Evolutionary conservation across 1,284 basidiomycete species (phyloP), one percentile per base, ranked within the genome.

Genomic region (Moesziomyces sp.): DNA sequence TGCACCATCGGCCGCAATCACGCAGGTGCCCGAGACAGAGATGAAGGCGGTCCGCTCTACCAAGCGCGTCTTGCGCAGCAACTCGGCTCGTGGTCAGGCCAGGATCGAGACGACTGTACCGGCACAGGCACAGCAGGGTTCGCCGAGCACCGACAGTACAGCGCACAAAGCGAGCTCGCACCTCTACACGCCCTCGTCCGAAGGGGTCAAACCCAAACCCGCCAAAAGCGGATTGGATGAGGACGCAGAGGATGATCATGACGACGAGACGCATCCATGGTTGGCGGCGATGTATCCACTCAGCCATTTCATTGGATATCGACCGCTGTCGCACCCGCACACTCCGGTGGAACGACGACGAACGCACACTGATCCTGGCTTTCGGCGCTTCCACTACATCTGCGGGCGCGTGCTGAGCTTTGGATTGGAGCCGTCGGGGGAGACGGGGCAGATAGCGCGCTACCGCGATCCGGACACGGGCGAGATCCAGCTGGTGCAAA

Each of bases 301-400:
- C 40, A 59, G 58, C 49, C 53, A 74, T 52, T 69, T 74, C 40
- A 52, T 74, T 28, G 71, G 71, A 14, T 74, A 58, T 26, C 58
- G 71, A 23, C 71, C 71, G 0, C 52, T 60, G 16, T 74, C 71
- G 11, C 66, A 74, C 35, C 66, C 61, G 11, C 71, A 69, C 19
- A 65, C 65, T 19, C 71, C 71, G 9, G 6, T 44, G 2, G 52
- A 58, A 6, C 48, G 44, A n/a, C 65, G 71, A 7, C 38, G 30
- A 11, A 44, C 45, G 0, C 52, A 44, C 19, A 24, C 26, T 1
- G 42, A 68, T 47, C 52, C 66, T 9, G 21, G 35, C 18, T 74
- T 62, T 52, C 69, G 62, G 34, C 66, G 71, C 28, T 69, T 65
- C 50, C 71, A 74, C 59, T 57, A 65, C 46, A 38, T 57, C 38